phyloP scores from a whole-genome alignment of 140 eudicot genomes.

The Cichorium intybus region DNA sequence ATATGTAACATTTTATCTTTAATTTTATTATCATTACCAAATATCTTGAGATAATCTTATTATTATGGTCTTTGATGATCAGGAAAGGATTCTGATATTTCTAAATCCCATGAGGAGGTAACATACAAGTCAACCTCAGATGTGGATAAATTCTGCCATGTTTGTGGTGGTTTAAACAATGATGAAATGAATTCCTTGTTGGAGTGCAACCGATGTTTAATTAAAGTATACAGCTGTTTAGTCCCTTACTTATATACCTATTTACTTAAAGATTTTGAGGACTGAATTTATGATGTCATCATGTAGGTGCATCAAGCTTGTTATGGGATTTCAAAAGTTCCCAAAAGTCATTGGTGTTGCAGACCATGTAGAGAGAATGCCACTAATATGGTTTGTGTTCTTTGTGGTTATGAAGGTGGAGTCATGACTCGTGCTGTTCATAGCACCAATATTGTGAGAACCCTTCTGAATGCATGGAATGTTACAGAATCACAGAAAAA shows the following conservation, averaged over 20 bases:
- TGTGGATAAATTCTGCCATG: constrained; percentile 41
- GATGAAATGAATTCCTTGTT: constrained; percentile 46
- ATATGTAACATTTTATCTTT: not conserved
- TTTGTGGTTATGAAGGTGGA: constrained; percentile 70
- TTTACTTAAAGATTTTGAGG: constrained; percentile 7
- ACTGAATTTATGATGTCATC: constrained; percentile 7
- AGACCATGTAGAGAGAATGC: constrained; percentile 59
- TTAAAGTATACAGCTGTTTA: constrained; percentile 44
- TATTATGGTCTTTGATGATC: constrained; percentile 22
- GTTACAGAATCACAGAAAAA: constrained; percentile 26
- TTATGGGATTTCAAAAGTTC: constrained; percentile 54
- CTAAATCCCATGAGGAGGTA: constrained; percentile 27
- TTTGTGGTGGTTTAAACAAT: constrained; percentile 48
- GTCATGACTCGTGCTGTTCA: constrained; percentile 64
- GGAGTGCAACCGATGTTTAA: constrained; percentile 52
- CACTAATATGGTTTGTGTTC: constrained; percentile 51
- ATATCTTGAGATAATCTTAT: not conserved
- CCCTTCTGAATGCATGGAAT: constrained; percentile 53
- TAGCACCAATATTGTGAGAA: constrained; percentile 38
- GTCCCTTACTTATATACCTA: not conserved
- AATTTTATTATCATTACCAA: constrained; percentile 2
- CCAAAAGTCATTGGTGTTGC: constrained; percentile 57
- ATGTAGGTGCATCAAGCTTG: constrained; percentile 72
- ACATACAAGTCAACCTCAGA: constrained; percentile 26
- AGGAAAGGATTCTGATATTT: constrained; percentile 35